Evolutionary conservation across 805 yeast genomes (phyloP), one percentile per base, ranked within the genome.

Genomic region (Priceomyces medius): DNA sequence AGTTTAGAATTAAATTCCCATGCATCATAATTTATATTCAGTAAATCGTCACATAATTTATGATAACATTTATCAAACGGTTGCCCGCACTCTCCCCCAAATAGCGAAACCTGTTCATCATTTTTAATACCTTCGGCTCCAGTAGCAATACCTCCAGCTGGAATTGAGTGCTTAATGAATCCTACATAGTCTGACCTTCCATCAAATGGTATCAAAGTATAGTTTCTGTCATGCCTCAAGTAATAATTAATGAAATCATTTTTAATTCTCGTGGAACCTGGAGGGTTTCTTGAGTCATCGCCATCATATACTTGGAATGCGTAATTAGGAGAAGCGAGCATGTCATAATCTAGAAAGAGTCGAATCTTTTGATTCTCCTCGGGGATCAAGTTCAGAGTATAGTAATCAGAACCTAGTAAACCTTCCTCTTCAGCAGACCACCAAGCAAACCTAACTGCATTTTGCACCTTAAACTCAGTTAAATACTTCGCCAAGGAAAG

Each of bases 161-260:
- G 97, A 49, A 90, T 89, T 35, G 88, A 89, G 49, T 79, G 74
- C 53, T 85, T 84, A 52, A 90, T 83, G 66, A 90, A 90, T 0
- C 93, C 97, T 48, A 85, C 97, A 57, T 90, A 90, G 68, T 90
- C 97, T 13, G 95, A 85, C 67, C 97, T 81, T 47, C 97, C 97
- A 59, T 90, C 97, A 59, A 90, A 90, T 54, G 93, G 95, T 56
- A 86, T 81, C 53, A 85, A 71, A 16, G 93, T 80, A 68, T 87
- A 87, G 65, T 87, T 86, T 54, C 81, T 71, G 20, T 85, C 87
- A 40, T 79, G 77, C 3, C 66, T 50, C 37, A 64, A 66, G 65
- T 88, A 90, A 74, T 79, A 90, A 56, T 86, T 81, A 45, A 79
- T 66, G 64, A 80, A 83, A 50, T 85, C 67, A 48, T 85, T 75